Evolutionary conservation across 2,329 filamentous ascomycete genomes (phyloP), one percentile per base, ranked within the genome.

Genomic region (Hypomyces perniciosus): DNA sequence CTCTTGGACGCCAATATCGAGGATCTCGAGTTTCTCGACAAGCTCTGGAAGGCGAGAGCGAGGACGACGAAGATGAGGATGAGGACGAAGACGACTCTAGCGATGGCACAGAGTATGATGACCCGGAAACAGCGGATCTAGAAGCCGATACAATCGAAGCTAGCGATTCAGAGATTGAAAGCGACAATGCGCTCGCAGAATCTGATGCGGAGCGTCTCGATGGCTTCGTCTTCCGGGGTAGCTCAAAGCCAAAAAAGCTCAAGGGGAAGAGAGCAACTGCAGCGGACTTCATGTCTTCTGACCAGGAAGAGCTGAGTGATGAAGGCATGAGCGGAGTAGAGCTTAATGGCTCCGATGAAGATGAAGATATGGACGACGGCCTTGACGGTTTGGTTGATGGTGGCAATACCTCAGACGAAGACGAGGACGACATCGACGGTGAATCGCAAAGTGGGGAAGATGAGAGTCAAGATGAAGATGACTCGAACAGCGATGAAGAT

Each of bases 191-290:
- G 0, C 84, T 97, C 63, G 88, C 84, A 3, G 84, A 87, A 49
- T 93, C 88, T 57, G 92, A 97, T 60, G 85, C 89, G 57, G 90
- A 95, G 65, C 79, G 79, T 46, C 90, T 96, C 61, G 83, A 86
- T 57, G 82, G 81, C 1, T 96, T 88, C 64, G 80, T 72, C 0
- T 84, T 85, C 56, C 71, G 78, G 31, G 80, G 80, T 26, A 84
- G 80, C 65, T 76, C 74, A 2, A 79, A 78, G 55, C 72, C 76
- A 4, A 71, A 67, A 48, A 63, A 62, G 12, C 57, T 66, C 42
- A 62, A 64, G 55, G 59, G 52, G 8, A 71, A 68, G 42, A 68
- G 77, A 55, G 71, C 74, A 6, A 78, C 68, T 38, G 80, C 78
- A 34, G 77, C 74, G 5, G 81, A 85, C 59, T 84, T 78, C 47